A percentile compares a stretch with the other conserved stretches of the same genome.
Conservation (phyloP, 805 yeast species). For the Saccharomycopsis schoenii region DNA sequence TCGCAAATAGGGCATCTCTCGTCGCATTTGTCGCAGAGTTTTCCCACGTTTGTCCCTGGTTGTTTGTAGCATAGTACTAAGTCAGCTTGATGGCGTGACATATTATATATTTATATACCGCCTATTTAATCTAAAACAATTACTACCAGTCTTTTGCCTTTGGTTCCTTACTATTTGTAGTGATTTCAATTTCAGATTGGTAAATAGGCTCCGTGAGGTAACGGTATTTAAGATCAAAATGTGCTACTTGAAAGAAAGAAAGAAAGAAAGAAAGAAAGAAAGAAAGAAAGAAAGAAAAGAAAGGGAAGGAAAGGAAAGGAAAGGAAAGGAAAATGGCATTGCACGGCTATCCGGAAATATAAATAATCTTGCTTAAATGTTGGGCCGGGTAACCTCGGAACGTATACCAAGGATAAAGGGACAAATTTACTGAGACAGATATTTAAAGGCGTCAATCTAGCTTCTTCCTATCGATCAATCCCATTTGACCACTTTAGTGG, state of each 20-base stretch:
- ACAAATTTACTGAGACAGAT: no score
- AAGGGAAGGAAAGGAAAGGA: no score
- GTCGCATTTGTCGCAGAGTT: slow-evolving; percentile 76
- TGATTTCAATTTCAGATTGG: no score
- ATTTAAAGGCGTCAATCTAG: background rate
- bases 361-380: no score
- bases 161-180: background rate
- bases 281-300: slow-evolving; percentile 1
- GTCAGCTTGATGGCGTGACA: slow-evolving; percentile 90
- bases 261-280: background rate
- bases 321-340: no score
- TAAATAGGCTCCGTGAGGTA: no score
- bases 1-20: slow-evolving; percentile 90
- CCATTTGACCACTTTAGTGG: background rate
- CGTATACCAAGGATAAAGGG: no score
- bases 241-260: slow-evolving; percentile 1
- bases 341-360: no score
- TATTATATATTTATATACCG: slow-evolving; percentile 22
- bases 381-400: background rate
- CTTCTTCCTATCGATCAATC: background rate
- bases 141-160: background rate
- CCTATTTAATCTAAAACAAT: background rate
- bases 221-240: background rate
- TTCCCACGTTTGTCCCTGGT: slow-evolving; percentile 66
- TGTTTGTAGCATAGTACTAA: slow-evolving; percentile 74